Evolutionary conservation across 495 filamentous ascomycete genomes (phyloP), one percentile per base, ranked within the genome.

Genomic region (Evernia prunastri): DNA sequence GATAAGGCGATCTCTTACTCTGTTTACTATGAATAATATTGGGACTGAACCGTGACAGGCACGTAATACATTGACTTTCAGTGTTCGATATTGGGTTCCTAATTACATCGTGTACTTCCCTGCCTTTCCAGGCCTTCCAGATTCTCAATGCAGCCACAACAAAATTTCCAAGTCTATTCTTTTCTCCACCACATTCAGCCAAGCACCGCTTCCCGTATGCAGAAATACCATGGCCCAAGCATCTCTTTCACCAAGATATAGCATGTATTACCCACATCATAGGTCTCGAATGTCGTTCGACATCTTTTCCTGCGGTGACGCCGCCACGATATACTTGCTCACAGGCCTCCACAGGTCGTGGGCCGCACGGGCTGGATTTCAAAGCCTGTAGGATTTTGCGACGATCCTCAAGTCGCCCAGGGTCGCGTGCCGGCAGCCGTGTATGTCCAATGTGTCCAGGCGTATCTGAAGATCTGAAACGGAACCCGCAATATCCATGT

Each of bases 111-210:
- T 20, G 10, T 18, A 5, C 2, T 37, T n/a, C 31, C 20, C 40
- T 25, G 23, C 27, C 57, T 42, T 15, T 23, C 15, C 57, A 29
- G 36, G 0, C 20, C 6, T 23, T 23, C 23, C 57, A 59, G 11
- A 5, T 17, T 42, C 17, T 23, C n/a, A 12, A 25, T 18, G 15
- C 56, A 42, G 56, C 23, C n/a, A 10, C 23, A 23, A 3, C n/a
- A 13, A 39, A 40, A 18, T 3, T 27, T 20, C 27, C 9, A 9
- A 42, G 13, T 42, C 35, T 39, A 42, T 39, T 36, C 36, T 29
- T 58, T 15, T n/a, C 0, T 58, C 27, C 56, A 23, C 56, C 33
- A 15, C 56, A 58, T 25, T 58, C 35, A 58, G 56, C 56, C 13
- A 58, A 39, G 31, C 54, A 57, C 17, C 37, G 31, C 37, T 39